Percentiles rank a stretch among this genome's conserved stretches.
phyloP scores from a whole-genome alignment of 1,284 basidiomycete species.

The Sporisorium iseilematis-ciliati region DNA sequence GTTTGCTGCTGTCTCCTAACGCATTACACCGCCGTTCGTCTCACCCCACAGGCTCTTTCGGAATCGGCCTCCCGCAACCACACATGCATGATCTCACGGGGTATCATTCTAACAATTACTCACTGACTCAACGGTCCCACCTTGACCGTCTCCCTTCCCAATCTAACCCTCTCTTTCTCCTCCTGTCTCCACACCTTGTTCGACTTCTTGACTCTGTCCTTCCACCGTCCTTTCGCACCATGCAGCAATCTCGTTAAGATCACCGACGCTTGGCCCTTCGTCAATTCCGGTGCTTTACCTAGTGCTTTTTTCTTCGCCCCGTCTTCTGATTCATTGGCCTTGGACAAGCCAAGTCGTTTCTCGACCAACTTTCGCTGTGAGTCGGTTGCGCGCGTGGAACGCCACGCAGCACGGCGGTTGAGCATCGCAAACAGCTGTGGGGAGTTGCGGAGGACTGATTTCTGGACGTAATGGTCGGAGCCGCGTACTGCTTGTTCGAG shows the following conservation, averaged over 20 bases:
- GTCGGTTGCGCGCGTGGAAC: conserved; percentile 76
- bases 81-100: not conserved
- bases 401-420: conserved; percentile 77
- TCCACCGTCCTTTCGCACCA: conserved; percentile 55
- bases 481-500: conserved; percentile 75
- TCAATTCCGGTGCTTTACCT: conserved; percentile 17
- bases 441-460: conserved; percentile 73
- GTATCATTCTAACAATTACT: conserved; percentile 6
- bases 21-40: too few species aligned
- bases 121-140: conserved; percentile 43
- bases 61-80: too few species aligned
- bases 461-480: conserved; percentile 77
- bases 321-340: not conserved
- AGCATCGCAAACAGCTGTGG: conserved; percentile 47
- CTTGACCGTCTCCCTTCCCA: conserved; percentile 40
- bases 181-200: conserved; percentile 38
- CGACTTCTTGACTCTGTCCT: conserved; percentile 35
- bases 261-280: conserved; percentile 56
- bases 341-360: conserved; percentile 73
- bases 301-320: conserved; percentile 45
- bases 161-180: conserved; percentile 42
- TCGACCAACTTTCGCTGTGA: conserved; percentile 77
- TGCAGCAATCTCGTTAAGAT: conserved; percentile 55
- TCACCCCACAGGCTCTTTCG: too few species aligned
- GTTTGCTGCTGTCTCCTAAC: too few species aligned